Conservation (phyloP, 306 rosid genomes). For the Dryas drummondii region DNA sequence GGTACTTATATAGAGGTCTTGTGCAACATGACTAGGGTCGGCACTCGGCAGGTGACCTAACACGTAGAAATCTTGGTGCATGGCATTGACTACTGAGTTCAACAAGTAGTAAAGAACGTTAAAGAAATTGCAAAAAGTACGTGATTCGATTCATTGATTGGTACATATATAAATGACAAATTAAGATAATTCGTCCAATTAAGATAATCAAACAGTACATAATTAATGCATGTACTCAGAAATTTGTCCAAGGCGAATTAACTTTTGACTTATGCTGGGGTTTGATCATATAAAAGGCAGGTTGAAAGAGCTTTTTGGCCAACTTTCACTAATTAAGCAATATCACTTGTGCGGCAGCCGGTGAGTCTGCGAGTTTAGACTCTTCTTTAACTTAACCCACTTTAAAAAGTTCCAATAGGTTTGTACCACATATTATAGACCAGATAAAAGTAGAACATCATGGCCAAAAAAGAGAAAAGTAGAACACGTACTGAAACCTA, state of each 20-base stretch:
- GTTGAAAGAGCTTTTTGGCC: not conserved
- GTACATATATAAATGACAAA: not conserved
- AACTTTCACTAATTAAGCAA: not conserved
- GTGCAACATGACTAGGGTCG: slow-evolving; percentile 35
- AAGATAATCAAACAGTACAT: no score
- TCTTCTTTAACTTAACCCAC: no score
- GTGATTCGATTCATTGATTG: not conserved
- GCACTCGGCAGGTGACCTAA: slow-evolving; percentile 56
- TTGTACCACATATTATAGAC: no score
- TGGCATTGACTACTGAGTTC: slow-evolving; percentile 12
- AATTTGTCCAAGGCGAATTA: no score
- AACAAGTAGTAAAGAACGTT: not conserved
- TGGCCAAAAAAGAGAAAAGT: no score
- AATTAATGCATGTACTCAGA: no score
- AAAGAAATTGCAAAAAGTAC: not conserved
- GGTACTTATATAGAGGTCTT: slow-evolving; percentile 38
- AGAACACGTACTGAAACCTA: no score
- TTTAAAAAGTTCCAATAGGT: no score
- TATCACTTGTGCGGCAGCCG: not conserved
- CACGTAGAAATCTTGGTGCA: slow-evolving; percentile 43
- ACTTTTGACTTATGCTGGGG: no score
- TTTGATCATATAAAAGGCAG: no score
- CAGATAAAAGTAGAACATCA: no score
- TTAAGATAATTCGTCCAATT: no score
- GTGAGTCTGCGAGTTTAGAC: not conserved